Evolutionary conservation across 352 stramenopile genomes (phyloP), one percentile per base, ranked within the genome.

Genomic region (Blastocystis sp.): DNA sequence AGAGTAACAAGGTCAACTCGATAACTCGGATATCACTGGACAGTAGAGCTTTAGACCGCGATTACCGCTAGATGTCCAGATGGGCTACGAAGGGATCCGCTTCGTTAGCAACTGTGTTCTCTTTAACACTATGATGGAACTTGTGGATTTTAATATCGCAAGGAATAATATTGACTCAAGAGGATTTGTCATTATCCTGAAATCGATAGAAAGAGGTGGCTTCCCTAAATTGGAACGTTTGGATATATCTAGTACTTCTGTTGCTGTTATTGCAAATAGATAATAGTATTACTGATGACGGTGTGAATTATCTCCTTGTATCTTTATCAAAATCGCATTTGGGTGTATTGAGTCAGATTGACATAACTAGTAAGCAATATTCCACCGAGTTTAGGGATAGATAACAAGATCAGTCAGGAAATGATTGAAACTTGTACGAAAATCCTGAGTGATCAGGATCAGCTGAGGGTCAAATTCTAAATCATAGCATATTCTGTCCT

Each of bases 41-140:
- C 45, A 20, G 73, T 68, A 56, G 6, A 41, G 43, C 4, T 37
- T 9, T 39, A 5, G 47, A 69, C 18, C 20, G 2, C 2, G 20
- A 7, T 7, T 85, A 43, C 5, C 13, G 4, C n/a, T 85, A 85
- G 47, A 65, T n/a, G 53, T 68, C 26, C 30, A 68, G n/a, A 66
- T 85, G 73, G 47, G 30, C 8, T 85, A 85, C 39, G 73, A 85
- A 45, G 73, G 73, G 13, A 85, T 85, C 43, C n/a, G 55, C 1
- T 85, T 85, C 50, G 50, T 85, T 13, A 68, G 47, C 50, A 85
- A 85, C 56, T 68, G n/a, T 2, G 47, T 68, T 3, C 73, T 85
- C 34, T 85, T 85, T 50, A 9, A 85, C 47, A 66, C 45, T 3
- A 66, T 68, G 50, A 5, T 13, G 63, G 56, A 34, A 26, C 24